Conservation (phyloP, 2,329 filamentous ascomycete genomes). For the Ophiostoma sp. region DNA sequence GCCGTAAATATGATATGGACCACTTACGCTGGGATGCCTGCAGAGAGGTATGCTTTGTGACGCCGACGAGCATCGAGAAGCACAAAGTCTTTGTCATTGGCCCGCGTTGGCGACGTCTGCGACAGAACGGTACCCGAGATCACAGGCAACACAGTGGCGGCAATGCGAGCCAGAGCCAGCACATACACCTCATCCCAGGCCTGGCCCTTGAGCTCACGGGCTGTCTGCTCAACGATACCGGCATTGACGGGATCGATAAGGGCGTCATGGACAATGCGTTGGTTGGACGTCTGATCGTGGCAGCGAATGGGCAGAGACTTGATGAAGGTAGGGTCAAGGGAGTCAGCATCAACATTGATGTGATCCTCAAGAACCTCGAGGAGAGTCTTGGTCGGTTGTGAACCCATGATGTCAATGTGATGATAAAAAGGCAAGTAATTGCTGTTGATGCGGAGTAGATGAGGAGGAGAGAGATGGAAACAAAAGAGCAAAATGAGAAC, state of each 20-base stretch:
- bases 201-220: constrained; percentile 16
- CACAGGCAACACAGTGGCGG: neutral
- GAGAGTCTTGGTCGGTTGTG: constrained; percentile 2
- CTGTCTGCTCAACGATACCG: constrained; percentile 4
- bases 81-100: neutral
- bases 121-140: neutral
- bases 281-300: constrained; percentile 17
- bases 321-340: constrained; percentile 6
- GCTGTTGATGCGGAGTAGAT: neutral
- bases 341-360: constrained; percentile 18
- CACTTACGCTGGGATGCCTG: neutral
- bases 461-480: neutral
- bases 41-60: neutral
- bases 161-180: constrained; percentile 10
- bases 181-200: constrained; percentile 15
- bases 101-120: neutral
- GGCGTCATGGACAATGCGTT: constrained; percentile 16
- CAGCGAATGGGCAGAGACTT: constrained; percentile 6
- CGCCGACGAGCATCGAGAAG: neutral
- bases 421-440: neutral
- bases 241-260: constrained; percentile 4
- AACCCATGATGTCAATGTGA: neutral
- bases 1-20: neutral
- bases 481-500: neutral
- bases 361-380: constrained; percentile 11